These are phyloP conservation scores for Backusella morwellensis DNA, from an alignment of 192 early-diverging fungal genomes.

Conservation along the genomic window DNA sequence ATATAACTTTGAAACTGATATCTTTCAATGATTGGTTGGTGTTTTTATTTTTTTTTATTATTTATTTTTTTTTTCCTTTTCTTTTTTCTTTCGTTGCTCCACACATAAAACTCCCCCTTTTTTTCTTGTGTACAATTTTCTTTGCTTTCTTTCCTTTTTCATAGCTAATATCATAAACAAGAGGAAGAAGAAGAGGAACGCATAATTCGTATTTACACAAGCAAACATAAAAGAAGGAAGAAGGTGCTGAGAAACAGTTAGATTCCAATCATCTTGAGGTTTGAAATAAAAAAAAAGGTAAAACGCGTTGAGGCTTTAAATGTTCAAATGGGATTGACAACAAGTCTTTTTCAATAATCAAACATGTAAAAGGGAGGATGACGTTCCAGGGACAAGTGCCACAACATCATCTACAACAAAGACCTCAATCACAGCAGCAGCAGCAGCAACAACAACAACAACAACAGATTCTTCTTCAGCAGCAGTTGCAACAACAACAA, in stretches of 20 bases:
- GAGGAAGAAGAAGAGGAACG: background rate
- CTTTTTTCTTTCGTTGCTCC: background rate
- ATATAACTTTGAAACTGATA: background rate
- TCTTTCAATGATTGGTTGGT: conserved; percentile 52
- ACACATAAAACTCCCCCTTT: background rate
- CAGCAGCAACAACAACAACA: background rate
- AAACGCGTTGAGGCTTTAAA: conserved; percentile 2
- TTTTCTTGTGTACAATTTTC: background rate
- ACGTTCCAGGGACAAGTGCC: conserved; percentile 5
- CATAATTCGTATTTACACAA: background rate
- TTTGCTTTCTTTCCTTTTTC: background rate
- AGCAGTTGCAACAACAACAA: background rate
- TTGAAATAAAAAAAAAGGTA: background rate
- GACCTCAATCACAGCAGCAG: background rate
- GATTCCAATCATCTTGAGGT: background rate
- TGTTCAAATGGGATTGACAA: conserved; percentile 9
- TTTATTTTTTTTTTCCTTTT: background rate
- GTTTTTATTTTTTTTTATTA: background rate
- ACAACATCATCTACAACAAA: conserved; percentile 6
- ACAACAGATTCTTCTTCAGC: background rate
- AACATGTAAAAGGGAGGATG: background rate
- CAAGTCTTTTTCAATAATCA: background rate
- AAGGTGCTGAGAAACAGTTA: background rate
- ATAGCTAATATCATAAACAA: background rate
- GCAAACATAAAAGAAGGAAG: background rate